Percentiles rank a stretch among this genome's conserved stretches.
phyloP scores from a whole-genome alignment of 768 basidiomycete species.

The Clavulina sp. region DNA sequence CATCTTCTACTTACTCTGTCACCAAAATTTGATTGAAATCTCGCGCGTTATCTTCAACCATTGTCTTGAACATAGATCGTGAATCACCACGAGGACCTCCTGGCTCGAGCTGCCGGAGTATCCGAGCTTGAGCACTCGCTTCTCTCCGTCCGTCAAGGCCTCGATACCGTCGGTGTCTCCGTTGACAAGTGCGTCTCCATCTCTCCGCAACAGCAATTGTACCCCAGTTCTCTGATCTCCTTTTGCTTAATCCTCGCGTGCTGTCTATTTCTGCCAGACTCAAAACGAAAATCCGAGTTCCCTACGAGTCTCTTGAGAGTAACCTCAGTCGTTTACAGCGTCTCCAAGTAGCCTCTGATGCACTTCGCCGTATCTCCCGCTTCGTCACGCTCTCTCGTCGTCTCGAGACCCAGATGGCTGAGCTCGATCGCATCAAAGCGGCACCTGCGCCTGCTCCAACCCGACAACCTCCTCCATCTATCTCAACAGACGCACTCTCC shows the following conservation, averaged over 20 bases:
- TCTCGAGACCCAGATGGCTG: constrained; percentile 70
- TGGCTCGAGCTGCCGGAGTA: constrained; percentile 67
- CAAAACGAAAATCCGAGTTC: constrained; percentile 67
- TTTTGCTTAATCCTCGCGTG: constrained; percentile 6
- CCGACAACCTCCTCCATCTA: not conserved
- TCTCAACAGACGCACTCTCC: not conserved
- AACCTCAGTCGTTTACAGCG: constrained; percentile 60
- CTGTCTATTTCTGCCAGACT: constrained; percentile 33
- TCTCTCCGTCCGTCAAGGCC: constrained; percentile 43
- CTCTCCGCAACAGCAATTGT: constrained; percentile 10
- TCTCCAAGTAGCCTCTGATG: constrained; percentile 67
- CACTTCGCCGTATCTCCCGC: constrained; percentile 66
- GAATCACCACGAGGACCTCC: constrained; percentile 60
- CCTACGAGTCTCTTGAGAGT: constrained; percentile 55
- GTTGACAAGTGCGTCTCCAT: constrained; percentile 46
- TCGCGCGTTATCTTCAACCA: not conserved
- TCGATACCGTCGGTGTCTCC: constrained; percentile 56
- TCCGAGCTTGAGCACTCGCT: constrained; percentile 55
- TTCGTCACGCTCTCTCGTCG: constrained; percentile 72
- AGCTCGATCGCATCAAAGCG: constrained; percentile 28
- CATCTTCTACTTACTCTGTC: not conserved
- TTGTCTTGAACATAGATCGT: constrained; percentile 37
- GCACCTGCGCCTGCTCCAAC: not conserved
- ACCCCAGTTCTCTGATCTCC: constrained; percentile 13
- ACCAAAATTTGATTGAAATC: not conserved